Evolutionary conservation across 1,284 basidiomycete species (phyloP).

Genomic region (Microbotryum violaceum): DNA sequence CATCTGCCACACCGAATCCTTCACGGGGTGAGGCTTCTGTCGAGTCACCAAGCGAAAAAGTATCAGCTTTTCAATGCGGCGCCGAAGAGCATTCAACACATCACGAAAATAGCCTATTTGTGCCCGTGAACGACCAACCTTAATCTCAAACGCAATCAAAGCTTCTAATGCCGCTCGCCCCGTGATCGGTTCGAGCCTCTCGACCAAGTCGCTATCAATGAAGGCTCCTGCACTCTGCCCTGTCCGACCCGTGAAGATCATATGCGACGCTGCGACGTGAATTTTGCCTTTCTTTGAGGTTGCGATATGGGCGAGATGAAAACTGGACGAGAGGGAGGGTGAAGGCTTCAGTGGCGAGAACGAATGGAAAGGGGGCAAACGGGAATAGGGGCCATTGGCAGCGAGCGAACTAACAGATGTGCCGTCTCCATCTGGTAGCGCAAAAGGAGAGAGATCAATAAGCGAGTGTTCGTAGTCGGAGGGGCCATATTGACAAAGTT

Average conservation of each 20-base stretch:
- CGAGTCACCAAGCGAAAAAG: no score
- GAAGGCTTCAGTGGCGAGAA: neutral
- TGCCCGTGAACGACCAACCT: no score
- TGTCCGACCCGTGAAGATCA: conserved; percentile 71
- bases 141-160: conserved; percentile 34
- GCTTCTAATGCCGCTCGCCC: conserved; percentile 52
- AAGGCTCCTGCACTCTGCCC: conserved; percentile 53
- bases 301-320: conserved; percentile 18
- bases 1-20: no score
- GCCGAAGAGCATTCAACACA: no score
- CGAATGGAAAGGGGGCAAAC: neutral
- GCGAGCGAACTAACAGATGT: conserved; percentile 50
- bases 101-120: no score
- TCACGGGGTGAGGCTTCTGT: no score
- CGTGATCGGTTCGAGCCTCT: conserved; percentile 58
- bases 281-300: conserved; percentile 44
- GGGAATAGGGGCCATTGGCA: conserved; percentile 50
- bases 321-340: neutral
- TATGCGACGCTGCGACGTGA: conserved; percentile 66
- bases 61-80: no score
- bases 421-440: conserved; percentile 68
- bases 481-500: no score
- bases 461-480: neutral
- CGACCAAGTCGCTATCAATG: conserved; percentile 62
- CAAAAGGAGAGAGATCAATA: neutral